Base-by-base conservation (phyloP, 129 eudicot species). In the Tagetes erecta region DNA sequence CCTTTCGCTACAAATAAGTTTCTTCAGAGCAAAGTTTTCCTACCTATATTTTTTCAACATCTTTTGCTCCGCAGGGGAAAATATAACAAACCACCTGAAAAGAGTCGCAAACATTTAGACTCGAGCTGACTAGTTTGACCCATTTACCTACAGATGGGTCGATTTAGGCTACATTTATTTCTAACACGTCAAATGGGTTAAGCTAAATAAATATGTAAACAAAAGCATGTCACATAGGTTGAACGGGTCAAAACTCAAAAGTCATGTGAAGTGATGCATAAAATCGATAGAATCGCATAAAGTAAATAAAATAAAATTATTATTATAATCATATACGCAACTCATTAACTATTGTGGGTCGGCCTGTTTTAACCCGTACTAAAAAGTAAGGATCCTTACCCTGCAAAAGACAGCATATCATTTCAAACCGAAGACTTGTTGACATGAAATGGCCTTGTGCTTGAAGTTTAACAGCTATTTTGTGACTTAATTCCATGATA, bases 361-460 rank as follows among this genome's bases (percentile, higher is more conserved):
- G 8, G 2, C 64, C 46, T 30, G 42, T 60, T 60, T 60, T 60
- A 46, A 63, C 68, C 46, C 6, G 8, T 63, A 37, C 68, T 39
- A 64, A 64, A n/a, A 13, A 37, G 75, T 41, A 53, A 77, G 27
- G 27, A 20, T 20, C 27, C 92, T 83, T 79, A 95, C 97, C 99
- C 97, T 71, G 99, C 97, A 82, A 95, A 94, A 67, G 99, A 82
- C 67, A 95, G 79, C 99, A 95, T 95, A 82, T 95, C 97, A 91
- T 88, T 85, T 95, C 97, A 75, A 94, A 95, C 37, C 99, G 96
- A 77, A 95, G 99, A 85, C 91, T 96, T 71, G 91, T 88, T 2
- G 99, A 82, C 97, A 95, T 91, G 89, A 95, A 95, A 80, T 88
- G 97, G 63, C 98, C 96, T 80, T 95, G 89, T 40, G 91, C 73